Percentiles rank a stretch among this genome's conserved stretches.
phyloP scores from a whole-genome alignment of 2,329 filamentous ascomycete genomes.

The Talaromyces sp. region DNA sequence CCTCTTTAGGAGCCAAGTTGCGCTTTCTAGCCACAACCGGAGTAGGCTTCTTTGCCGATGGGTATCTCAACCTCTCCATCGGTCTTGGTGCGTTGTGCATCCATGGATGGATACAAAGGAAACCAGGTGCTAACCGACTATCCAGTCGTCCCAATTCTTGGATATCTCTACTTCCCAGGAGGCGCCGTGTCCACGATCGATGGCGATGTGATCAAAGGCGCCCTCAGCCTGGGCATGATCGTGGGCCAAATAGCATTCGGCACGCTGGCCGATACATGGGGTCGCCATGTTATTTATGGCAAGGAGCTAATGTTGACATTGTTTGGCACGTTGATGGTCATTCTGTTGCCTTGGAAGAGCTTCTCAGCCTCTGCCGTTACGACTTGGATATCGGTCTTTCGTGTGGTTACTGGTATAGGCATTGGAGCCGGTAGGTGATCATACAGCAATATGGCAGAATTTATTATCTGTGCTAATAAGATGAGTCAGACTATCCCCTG shows the following conservation, averaged over 20 bases:
- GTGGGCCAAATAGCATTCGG: constrained; percentile 8
- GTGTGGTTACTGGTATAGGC: background rate
- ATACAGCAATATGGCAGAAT: too few species aligned
- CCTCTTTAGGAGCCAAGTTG: constrained; percentile 19
- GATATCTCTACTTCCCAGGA: background rate
- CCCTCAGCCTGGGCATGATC: constrained; percentile 3
- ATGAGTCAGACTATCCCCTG: constrained; percentile 16
- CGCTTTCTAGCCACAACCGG: constrained; percentile 26
- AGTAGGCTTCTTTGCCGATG: constrained; percentile 29
- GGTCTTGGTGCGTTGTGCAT: constrained; percentile 23
- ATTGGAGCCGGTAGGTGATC: constrained; percentile 7
- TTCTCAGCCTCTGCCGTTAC: background rate
- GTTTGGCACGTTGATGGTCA: constrained; percentile 25
- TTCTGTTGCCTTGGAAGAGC: constrained; percentile 23
- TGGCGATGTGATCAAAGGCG: background rate
- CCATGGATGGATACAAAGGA: background rate
- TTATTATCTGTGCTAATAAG: background rate
- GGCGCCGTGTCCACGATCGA: background rate
- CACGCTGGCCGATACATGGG: constrained; percentile 24
- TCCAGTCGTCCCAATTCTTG: background rate
- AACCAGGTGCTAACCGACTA: background rate
- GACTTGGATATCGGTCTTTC: background rate
- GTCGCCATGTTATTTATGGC: constrained; percentile 27
- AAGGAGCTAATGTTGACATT: constrained; percentile 28
- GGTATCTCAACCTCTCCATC: constrained; percentile 28